Evolutionary conservation across 2,329 filamentous ascomycete genomes (phyloP).

Genomic region (Colletotrichum theobromicola): DNA sequence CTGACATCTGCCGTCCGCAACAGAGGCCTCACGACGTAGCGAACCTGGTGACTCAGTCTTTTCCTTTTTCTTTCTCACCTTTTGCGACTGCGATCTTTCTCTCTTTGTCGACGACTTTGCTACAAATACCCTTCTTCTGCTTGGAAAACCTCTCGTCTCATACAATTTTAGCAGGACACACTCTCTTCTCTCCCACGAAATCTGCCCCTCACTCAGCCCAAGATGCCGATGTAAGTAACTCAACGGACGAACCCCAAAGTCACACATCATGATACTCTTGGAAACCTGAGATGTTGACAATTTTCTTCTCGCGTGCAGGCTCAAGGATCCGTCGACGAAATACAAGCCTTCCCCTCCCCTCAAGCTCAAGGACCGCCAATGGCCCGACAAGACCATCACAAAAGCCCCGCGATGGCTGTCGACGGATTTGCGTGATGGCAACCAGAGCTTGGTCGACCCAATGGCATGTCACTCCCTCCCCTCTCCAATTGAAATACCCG

Average conservation of each 20-base stretch:
- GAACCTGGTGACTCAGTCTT: conserved; percentile 16
- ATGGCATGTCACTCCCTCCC: conserved; percentile 69
- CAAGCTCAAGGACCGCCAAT: conserved; percentile 71
- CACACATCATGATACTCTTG: background rate
- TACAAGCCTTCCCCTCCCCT: conserved; percentile 23
- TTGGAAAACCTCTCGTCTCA: background rate
- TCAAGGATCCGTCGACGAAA: conserved; percentile 24
- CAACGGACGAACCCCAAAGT: background rate
- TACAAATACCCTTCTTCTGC: conserved; percentile 1
- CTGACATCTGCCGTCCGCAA: background rate
- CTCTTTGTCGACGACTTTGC: background rate
- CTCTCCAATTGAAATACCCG: background rate
- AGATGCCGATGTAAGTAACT: conserved; percentile 23
- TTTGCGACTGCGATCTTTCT: background rate
- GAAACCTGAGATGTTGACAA: background rate
- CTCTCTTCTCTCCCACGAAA: background rate
- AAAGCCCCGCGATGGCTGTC: conserved; percentile 91
- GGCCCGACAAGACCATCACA: conserved; percentile 82
- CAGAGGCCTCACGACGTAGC: background rate
- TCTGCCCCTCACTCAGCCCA: conserved; percentile 17
- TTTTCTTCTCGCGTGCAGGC: background rate
- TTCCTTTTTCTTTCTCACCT: background rate
- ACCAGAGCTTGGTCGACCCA: conserved; percentile 90
- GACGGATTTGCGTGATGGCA: conserved; percentile 75
- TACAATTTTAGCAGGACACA: background rate